A percentile compares a stretch with the other conserved stretches of the same genome.
Conservation (phyloP, 768 basidiomycete species). For the Dacryopinax spathularia region DNA sequence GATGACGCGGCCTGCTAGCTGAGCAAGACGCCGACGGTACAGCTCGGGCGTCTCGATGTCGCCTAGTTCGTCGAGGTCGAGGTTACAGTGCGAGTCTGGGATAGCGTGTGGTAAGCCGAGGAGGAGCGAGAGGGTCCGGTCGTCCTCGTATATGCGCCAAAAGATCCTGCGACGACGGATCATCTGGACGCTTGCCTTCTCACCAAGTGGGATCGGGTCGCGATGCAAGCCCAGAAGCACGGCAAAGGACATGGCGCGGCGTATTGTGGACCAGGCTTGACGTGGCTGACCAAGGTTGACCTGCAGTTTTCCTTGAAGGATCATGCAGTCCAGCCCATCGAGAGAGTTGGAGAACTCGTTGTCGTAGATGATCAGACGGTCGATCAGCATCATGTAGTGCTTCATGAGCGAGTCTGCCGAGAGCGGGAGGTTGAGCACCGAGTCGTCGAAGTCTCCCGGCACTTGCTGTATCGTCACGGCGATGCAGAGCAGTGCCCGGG, state of each 20-base stretch:
- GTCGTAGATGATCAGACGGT: neutral
- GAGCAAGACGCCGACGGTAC: neutral
- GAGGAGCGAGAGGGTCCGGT: conserved; percentile 1
- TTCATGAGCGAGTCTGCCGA: neutral
- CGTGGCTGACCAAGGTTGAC: neutral
- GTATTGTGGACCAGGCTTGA: neutral
- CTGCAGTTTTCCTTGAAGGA: neutral
- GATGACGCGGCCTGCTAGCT: neutral
- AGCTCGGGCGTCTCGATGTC: neutral
- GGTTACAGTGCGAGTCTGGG: neutral
- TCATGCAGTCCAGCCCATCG: conserved; percentile 1
- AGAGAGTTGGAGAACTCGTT: neutral
- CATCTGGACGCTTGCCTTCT: neutral
- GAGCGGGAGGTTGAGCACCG: neutral
- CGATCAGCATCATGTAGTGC: neutral
- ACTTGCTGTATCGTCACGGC: neutral
- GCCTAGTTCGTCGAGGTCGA: neutral
- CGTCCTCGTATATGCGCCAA: conserved; percentile 1
- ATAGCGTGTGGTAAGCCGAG: neutral
- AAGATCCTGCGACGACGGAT: neutral
- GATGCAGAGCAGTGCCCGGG: neutral
- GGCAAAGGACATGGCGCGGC: neutral
- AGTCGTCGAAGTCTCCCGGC: neutral
- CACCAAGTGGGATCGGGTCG: neutral
- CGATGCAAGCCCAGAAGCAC: neutral